Conservation (phyloP, 176 grass and related monocot species). For the Carex myosuroides region DNA sequence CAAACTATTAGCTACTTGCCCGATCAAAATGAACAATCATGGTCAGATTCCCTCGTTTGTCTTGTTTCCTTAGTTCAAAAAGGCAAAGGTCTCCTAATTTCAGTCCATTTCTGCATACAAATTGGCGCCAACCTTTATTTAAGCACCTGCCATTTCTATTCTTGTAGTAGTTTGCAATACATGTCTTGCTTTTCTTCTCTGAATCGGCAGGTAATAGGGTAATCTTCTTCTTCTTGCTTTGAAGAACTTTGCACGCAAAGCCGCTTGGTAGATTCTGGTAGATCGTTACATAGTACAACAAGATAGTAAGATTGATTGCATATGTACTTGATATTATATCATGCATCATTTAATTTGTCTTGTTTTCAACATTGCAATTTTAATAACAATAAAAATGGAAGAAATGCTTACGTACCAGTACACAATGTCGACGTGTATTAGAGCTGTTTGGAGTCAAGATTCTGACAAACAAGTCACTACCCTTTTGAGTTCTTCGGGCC, state of each 20-base stretch:
- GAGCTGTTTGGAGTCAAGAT: background rate
- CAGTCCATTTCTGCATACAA: constrained; percentile 12
- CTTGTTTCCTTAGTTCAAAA: constrained; percentile 31
- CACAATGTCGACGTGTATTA: background rate
- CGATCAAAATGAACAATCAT: background rate
- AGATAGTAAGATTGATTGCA: background rate
- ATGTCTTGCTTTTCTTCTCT: background rate
- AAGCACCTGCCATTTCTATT: background rate
- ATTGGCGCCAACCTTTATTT: constrained; percentile 3
- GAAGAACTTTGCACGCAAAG: constrained; percentile 28
- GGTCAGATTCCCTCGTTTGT: background rate
- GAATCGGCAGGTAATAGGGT: constrained; percentile 3
- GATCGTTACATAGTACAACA: background rate
- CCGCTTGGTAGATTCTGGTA: constrained; percentile 7
- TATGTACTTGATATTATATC: too few relatives aligned
- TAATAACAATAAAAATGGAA: background rate
- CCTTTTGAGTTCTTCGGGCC: background rate
- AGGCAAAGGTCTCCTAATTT: constrained; percentile 21
- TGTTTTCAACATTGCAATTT: background rate
- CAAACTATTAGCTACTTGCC: background rate
- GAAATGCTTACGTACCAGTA: background rate
- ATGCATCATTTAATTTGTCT: background rate
- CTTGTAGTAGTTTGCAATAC: constrained; percentile 4
- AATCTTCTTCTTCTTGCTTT: background rate
- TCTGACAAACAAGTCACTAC: background rate